Evolutionary conservation across 83 land plant species (phyloP).

Genomic region (Larix sibirica): DNA sequence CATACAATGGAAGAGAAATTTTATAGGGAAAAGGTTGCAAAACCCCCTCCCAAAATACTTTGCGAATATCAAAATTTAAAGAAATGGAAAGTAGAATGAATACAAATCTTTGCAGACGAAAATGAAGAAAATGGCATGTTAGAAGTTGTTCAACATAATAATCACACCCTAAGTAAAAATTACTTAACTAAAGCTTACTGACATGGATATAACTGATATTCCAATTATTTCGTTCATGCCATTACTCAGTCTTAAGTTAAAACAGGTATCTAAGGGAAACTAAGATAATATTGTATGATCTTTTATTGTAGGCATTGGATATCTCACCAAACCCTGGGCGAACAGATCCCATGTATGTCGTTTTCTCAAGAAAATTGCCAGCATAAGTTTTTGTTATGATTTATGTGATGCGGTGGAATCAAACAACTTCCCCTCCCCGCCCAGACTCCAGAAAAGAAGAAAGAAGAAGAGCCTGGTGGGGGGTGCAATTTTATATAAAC

Average conservation of each 20-base stretch:
- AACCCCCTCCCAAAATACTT: no score
- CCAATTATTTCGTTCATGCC: background rate
- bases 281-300: background rate
- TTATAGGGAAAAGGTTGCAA: no score
- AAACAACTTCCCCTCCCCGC: no score
- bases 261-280: background rate
- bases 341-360: conserved; percentile 96
- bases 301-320: conserved; percentile 71
- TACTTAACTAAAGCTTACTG: background rate
- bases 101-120: background rate
- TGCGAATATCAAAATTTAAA: no score
- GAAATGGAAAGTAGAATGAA: no score
- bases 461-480: no score
- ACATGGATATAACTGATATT: background rate
- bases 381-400: conserved; percentile 3
- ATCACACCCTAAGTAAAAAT: background rate
- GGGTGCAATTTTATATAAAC: no score
- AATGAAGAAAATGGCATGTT: background rate
- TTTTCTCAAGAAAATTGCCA: conserved; percentile 71
- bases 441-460: no score
- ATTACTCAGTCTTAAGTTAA: background rate
- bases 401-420: no score
- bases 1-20: no score
- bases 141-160: background rate
- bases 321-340: conserved; percentile 98